A percentile compares a stretch with the other conserved stretches of the same genome.
Conservation (phyloP, 495 filamentous ascomycete species). For the Daldinia caldariorum region DNA sequence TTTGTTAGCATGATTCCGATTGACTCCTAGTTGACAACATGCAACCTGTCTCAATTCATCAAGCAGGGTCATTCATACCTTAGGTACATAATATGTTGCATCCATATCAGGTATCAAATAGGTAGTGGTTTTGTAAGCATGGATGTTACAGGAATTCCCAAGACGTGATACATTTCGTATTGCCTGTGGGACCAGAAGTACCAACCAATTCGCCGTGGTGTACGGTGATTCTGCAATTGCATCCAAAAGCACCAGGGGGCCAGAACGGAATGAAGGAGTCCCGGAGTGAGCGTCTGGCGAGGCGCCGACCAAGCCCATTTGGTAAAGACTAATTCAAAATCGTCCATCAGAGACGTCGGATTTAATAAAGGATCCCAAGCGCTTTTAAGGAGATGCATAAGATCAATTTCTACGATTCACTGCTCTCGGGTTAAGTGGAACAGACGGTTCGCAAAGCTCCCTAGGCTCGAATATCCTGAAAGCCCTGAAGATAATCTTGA, state of each 20-base stretch:
- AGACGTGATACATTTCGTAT: not conserved
- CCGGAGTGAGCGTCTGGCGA: not conserved
- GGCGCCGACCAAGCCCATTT: conserved; percentile 5
- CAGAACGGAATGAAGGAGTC: not conserved
- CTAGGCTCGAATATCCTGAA: conserved; percentile 17
- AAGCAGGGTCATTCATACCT: too few relatives aligned
- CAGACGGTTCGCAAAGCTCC: conserved; percentile 1
- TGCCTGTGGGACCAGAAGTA: not conserved
- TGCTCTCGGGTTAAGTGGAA: not conserved
- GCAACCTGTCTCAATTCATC: too few relatives aligned
- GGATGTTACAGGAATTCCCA: not conserved
- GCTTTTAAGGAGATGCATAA: conserved; percentile 8
- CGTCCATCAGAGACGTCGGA: not conserved
- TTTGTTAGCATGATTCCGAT: too few relatives aligned
- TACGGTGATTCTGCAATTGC: not conserved
- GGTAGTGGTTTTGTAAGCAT: not conserved
- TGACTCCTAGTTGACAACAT: too few relatives aligned
- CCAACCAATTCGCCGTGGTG: not conserved
- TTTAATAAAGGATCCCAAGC: not conserved
- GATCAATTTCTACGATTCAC: conserved; percentile 29
- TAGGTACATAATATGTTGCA: not conserved
- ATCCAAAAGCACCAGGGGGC: not conserved
- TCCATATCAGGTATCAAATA: not conserved
- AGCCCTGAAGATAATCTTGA: conserved; percentile 11
- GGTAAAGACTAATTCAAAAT: not conserved